Evolutionary conservation across 1,139 yeast genomes (phyloP), one percentile per base, ranked within the genome.

Genomic region (Nadsonia commutata): DNA sequence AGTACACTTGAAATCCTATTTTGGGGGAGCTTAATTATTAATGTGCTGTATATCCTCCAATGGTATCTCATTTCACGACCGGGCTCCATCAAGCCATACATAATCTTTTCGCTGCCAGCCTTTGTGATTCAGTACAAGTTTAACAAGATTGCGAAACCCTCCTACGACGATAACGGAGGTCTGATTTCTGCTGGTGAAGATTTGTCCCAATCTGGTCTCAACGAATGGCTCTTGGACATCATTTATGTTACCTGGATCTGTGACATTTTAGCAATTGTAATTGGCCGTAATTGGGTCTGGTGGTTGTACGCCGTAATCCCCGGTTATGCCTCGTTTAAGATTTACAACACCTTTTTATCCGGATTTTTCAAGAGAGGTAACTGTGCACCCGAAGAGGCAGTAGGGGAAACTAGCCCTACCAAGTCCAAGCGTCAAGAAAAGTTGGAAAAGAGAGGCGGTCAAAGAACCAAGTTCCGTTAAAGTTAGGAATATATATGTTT

Each of bases 161-260:
- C 49, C 13, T 75, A 67, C 50, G 68, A 67, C 36, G 55, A 51
- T 56, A 64, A 53, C 42, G 70, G 65, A 38, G 63, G 56, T 18
- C 63, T 82, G 43, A 56, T 72, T 2, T 64, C 60, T 19, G 59
- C 80, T 2, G 94, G 94, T 1, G 76, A 72, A 39, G 88, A 84
- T 55, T 66, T 83, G 48, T 60, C 62, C 40, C 83, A 77, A 48
- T 60, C 64, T 2, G 95, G 94, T 0, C 64, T 84, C 39, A 79
- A 78, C 18, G 94, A 84, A 59, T 82, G 80, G 64, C 63, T 82
- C 63, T 80, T 80, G 56, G 95, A 84, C 56, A 62, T 82, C 19
- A 67, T 84, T 45, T 83, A 83, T 56, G 60, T 81, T 43, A 82
- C 94, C 1, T 71, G 83, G 71, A 54, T 71, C 16, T 66, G 79